Conservation (phyloP, 768 basidiomycete species). For the Crucibulum laeve region DNA sequence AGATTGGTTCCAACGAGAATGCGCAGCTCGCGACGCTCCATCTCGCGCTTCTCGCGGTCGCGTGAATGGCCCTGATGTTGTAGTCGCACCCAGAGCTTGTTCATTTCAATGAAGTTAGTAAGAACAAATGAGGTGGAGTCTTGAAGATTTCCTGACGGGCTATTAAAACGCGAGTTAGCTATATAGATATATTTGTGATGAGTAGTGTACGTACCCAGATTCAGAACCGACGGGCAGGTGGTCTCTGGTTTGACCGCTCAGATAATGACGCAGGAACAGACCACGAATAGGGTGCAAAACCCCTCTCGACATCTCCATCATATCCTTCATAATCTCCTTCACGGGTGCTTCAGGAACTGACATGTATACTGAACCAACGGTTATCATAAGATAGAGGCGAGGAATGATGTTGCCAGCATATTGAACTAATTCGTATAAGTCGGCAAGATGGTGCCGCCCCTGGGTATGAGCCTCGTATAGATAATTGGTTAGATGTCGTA, state of each 20-base stretch:
- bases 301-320: conserved; percentile 99
- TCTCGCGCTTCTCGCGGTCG: conserved; percentile 94
- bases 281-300: conserved; percentile 97
- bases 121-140: conserved; percentile 95
- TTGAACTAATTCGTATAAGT: conserved; percentile 99
- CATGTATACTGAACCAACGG: conserved; percentile 99
- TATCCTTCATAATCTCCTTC: conserved; percentile 99
- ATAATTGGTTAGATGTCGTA: conserved; percentile 93
- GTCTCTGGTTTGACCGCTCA: conserved; percentile 95
- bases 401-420: conserved; percentile 97
- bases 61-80: conserved; percentile 98
- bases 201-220: conserved; percentile 56
- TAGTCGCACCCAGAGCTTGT: conserved; percentile 98
- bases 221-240: conserved; percentile 88
- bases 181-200: conserved; percentile 2
- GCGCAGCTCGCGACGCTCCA: conserved; percentile 91
- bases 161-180: conserved; percentile 21
- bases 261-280: conserved; percentile 92
- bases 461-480: conserved; percentile 93
- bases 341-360: conserved; percentile 94
- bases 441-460: conserved; percentile 91
- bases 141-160: conserved; percentile 84
- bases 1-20: conserved; percentile 98
- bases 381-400: conserved; percentile 96
- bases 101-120: conserved; percentile 99